Evolutionary conservation across 2,329 filamentous ascomycete genomes (phyloP).

Genomic region (Colletotrichum sp.): DNA sequence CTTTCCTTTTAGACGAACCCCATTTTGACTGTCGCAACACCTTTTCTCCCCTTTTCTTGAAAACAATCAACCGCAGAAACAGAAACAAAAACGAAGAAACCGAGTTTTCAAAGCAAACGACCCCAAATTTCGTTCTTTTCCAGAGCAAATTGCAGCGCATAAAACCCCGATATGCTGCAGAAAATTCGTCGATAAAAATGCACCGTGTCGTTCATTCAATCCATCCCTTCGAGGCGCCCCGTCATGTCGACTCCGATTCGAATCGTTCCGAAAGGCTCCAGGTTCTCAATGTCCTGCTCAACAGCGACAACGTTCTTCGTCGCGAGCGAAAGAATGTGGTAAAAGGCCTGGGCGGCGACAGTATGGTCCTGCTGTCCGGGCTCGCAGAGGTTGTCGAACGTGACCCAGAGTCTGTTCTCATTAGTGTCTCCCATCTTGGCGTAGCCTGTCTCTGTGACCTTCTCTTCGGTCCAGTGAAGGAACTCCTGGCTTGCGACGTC

Average conservation of each 20-base stretch:
- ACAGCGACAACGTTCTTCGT: constrained; percentile 70
- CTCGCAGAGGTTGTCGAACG: constrained; percentile 75
- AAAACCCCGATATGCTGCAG: background rate
- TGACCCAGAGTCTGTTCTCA: constrained; percentile 51
- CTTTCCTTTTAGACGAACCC: background rate
- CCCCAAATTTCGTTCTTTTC: background rate
- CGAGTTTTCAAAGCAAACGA: background rate
- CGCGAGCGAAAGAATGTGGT: constrained; percentile 74
- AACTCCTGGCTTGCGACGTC: constrained; percentile 53
- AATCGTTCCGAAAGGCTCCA: constrained; percentile 52
- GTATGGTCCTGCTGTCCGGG: constrained; percentile 56
- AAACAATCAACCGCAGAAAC: background rate
- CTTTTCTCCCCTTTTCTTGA: background rate
- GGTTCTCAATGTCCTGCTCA: constrained; percentile 56
- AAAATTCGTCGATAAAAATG: background rate
- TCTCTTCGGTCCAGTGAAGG: constrained; percentile 44
- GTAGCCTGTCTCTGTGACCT: constrained; percentile 36
- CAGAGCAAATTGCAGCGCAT: background rate
- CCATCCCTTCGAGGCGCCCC: background rate
- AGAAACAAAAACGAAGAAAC: background rate
- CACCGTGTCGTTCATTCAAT: background rate
- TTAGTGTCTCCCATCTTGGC: constrained; percentile 32
- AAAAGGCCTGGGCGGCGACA: constrained; percentile 77
- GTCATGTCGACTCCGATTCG: constrained; percentile 39
- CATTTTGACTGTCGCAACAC: background rate